phyloP scores from a whole-genome alignment of 352 stramenopile species.

The Phytophthora cryptogea region DNA sequence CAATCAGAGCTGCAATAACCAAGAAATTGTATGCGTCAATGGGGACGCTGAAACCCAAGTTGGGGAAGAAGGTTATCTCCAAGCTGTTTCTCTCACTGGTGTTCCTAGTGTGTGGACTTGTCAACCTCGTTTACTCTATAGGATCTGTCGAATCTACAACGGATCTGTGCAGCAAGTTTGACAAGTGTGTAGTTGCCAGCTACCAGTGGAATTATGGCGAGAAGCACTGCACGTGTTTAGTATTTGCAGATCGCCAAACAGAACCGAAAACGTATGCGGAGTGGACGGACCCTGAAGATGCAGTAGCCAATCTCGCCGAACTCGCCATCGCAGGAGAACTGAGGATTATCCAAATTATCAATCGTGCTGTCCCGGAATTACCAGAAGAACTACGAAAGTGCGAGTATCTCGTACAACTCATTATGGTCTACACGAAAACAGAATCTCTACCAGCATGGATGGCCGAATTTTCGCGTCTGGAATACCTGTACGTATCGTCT shows the following conservation, averaged over 20 bases:
- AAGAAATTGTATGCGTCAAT: conserved; percentile 6
- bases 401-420: conserved; percentile 39
- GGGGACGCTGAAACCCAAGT: conserved; percentile 5
- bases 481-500: conserved; percentile 42
- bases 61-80: conserved; percentile 15
- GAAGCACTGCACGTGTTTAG: conserved; percentile 39
- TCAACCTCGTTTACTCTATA: conserved; percentile 37
- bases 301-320: conserved; percentile 28
- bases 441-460: conserved; percentile 28
- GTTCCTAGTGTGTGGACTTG: conserved; percentile 32
- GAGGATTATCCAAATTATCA: conserved; percentile 54
- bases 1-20: conserved; percentile 9
- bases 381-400: conserved; percentile 40
- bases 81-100: conserved; percentile 41
- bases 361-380: conserved; percentile 40
- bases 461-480: conserved; percentile 36
- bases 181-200: conserved; percentile 40
- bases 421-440: conserved; percentile 47
- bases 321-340: conserved; percentile 43
- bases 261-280: conserved; percentile 36
- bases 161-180: conserved; percentile 34
- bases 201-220: conserved; percentile 50
- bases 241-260: conserved; percentile 44
- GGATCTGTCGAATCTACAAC: conserved; percentile 34
- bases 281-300: conserved; percentile 48